A percentile compares a stretch with the other conserved stretches of the same genome.
phyloP scores from a whole-genome alignment of 2,329 filamentous ascomycete genomes.

The Pseudogymnoascus sp. region DNA sequence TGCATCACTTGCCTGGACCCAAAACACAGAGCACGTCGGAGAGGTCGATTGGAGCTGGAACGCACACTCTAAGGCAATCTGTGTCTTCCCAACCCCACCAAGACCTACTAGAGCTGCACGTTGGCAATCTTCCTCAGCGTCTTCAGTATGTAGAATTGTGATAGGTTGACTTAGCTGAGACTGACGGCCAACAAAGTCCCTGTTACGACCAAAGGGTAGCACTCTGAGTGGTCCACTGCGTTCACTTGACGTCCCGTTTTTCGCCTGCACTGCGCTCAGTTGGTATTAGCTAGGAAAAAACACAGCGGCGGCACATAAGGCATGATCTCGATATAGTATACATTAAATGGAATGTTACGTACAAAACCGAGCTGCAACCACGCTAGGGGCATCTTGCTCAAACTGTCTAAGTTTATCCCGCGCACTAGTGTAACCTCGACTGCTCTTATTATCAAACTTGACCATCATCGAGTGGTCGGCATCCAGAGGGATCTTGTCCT shows the following conservation, averaged over 20 bases:
- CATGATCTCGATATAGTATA: too few relatives aligned
- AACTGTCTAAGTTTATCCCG: background rate
- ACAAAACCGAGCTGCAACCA: slow-evolving; percentile 12
- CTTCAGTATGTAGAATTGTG: background rate
- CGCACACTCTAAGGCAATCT: slow-evolving; percentile 15
- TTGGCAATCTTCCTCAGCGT: slow-evolving; percentile 8
- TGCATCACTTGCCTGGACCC: slow-evolving; percentile 28
- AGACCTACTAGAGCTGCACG: slow-evolving; percentile 9
- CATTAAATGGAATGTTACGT: background rate
- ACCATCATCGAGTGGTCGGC: slow-evolving; percentile 22
- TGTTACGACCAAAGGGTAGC: slow-evolving; percentile 12
- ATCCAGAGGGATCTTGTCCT: slow-evolving; percentile 19
- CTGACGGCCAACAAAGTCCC: slow-evolving; percentile 14
- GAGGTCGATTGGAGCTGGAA: slow-evolving; percentile 10
- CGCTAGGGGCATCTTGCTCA: slow-evolving; percentile 8
- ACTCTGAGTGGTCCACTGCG: slow-evolving; percentile 5
- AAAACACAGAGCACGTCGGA: slow-evolving; percentile 33
- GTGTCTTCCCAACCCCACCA: slow-evolving; percentile 15
- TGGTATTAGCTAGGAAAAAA: background rate
- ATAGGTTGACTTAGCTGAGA: slow-evolving; percentile 9
- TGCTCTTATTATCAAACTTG: slow-evolving; percentile 19
- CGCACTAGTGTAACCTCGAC: slow-evolving; percentile 12
- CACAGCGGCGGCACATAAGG: too few relatives aligned
- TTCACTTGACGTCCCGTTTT: too few relatives aligned
- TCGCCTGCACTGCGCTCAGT: too few relatives aligned